Evolutionary conservation across 2,329 filamentous ascomycete species (phyloP).

Genomic region (Penicillium digitatum): DNA sequence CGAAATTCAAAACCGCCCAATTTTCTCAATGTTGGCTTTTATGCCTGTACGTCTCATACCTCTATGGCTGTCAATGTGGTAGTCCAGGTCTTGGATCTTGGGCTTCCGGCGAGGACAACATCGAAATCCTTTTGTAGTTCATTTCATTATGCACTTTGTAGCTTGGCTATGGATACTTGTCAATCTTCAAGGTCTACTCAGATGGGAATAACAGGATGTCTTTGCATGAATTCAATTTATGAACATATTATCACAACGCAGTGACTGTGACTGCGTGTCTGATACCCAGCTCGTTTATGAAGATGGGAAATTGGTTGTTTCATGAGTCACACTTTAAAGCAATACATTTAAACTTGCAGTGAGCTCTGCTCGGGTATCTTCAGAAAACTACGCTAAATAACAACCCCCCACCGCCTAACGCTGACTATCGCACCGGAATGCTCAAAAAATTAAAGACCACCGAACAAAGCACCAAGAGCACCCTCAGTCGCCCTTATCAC

Average conservation of each 20-base stretch:
- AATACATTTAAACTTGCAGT: not conserved
- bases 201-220: not conserved
- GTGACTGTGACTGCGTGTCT: not conserved
- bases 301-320: not conserved
- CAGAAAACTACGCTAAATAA: not conserved
- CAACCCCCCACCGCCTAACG: not conserved
- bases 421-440: not conserved
- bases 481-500: slow-evolving; percentile 37
- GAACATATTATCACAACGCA: not conserved
- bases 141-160: not conserved
- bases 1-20: slow-evolving; percentile 36
- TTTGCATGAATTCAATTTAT: not conserved
- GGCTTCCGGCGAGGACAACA: not conserved
- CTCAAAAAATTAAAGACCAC: slow-evolving; percentile 10
- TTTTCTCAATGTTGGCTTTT: slow-evolving; percentile 25
- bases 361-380: slow-evolving; percentile 9
- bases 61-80: not conserved
- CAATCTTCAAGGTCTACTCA: not conserved
- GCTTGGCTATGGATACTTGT: not conserved
- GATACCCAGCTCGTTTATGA: not conserved
- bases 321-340: not conserved
- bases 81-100: not conserved
- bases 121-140: not conserved
- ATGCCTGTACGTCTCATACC: slow-evolving; percentile 4
- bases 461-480: slow-evolving; percentile 34